These are phyloP conservation scores for Guyanaporus albipodus DNA, from an alignment of 768 basidiomycete species.

Conservation along the genomic window DNA sequence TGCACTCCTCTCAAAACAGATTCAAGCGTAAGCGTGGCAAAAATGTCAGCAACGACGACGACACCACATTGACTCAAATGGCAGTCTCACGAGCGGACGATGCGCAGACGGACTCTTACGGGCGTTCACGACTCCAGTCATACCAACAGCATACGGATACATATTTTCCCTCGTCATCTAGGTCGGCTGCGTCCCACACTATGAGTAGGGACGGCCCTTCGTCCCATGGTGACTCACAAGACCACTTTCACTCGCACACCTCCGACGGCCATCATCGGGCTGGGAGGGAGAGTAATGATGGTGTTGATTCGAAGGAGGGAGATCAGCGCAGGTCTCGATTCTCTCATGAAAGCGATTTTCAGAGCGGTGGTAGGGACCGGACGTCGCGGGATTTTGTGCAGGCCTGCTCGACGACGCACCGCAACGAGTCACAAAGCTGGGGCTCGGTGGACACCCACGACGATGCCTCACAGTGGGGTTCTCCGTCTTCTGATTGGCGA, in stretches of 20 bases:
- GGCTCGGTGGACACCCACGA: slow-evolving; percentile 40
- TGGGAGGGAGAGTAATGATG: slow-evolving; percentile 48
- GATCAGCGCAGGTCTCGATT: slow-evolving; percentile 43
- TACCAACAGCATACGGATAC: slow-evolving; percentile 41
- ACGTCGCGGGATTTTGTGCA: slow-evolving; percentile 43
- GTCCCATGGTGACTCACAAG: slow-evolving; percentile 47
- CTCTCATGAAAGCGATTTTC: slow-evolving; percentile 40
- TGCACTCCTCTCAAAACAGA: slow-evolving; percentile 38
- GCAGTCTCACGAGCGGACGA: slow-evolving; percentile 48
- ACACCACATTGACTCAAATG: slow-evolving; percentile 35
- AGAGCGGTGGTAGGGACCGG: slow-evolving; percentile 44
- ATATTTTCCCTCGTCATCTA: slow-evolving; percentile 42
- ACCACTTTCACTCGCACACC: slow-evolving; percentile 34
- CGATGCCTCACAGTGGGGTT: slow-evolving; percentile 37
- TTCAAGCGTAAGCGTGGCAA: slow-evolving; percentile 50
- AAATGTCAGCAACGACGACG: slow-evolving; percentile 51
- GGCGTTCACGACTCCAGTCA: slow-evolving; percentile 45
- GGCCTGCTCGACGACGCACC: slow-evolving; percentile 40
- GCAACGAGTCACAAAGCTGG: slow-evolving; percentile 45
- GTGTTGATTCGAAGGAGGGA: slow-evolving; percentile 39
- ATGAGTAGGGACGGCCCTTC: slow-evolving; percentile 49
- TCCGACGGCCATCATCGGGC: slow-evolving; percentile 51
- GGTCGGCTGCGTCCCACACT: slow-evolving; percentile 43
- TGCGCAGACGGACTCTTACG: slow-evolving; percentile 47
- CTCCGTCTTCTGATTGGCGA: slow-evolving; percentile 44